Percentiles rank a stretch among this genome's conserved stretches.
phyloP scores from a whole-genome alignment of 768 basidiomycete genomes.

The Mycena chlorophos region DNA sequence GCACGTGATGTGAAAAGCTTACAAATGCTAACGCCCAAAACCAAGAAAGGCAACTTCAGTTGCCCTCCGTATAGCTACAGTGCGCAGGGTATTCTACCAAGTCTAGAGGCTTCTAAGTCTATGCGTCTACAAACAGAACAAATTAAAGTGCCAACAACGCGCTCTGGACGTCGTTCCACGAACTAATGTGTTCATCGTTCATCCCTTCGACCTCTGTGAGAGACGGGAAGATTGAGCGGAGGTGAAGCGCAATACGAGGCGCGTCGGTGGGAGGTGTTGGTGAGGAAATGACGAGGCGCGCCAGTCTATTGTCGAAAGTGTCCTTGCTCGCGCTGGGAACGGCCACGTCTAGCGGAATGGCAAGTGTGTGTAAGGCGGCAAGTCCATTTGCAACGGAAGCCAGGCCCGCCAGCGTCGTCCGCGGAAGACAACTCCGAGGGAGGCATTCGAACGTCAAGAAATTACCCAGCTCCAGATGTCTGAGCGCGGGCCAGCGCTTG shows the following conservation, averaged over 20 bases:
- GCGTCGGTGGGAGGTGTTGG: slow-evolving; percentile 31
- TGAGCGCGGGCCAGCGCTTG: slow-evolving; percentile 46
- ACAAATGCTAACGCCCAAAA: neutral
- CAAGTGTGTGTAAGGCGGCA: slow-evolving; percentile 31
- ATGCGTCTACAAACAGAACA: neutral
- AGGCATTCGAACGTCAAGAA: slow-evolving; percentile 27
- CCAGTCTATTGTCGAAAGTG: too few relatives aligned
- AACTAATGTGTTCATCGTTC: neutral
- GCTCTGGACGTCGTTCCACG: neutral
- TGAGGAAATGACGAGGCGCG: slow-evolving; percentile 36
- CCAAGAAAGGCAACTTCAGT: neutral
- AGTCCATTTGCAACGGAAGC: slow-evolving; percentile 27
- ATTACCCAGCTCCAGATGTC: slow-evolving; percentile 43
- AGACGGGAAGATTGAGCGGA: slow-evolving; percentile 41
- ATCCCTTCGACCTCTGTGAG: slow-evolving; percentile 38
- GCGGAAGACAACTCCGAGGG: slow-evolving; percentile 14
- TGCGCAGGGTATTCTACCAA: neutral
- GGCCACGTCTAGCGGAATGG: slow-evolving; percentile 34
- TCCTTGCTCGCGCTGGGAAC: too few relatives aligned
- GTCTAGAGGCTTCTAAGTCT: neutral
- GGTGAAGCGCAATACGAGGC: slow-evolving; percentile 27
- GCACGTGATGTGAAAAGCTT: too few relatives aligned
- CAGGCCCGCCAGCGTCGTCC: slow-evolving; percentile 32
- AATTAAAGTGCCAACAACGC: neutral
- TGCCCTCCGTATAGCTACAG: neutral